Conservation (phyloP, 2,329 filamentous ascomycete genomes). For the Scleromitrula shiraiana region DNA sequence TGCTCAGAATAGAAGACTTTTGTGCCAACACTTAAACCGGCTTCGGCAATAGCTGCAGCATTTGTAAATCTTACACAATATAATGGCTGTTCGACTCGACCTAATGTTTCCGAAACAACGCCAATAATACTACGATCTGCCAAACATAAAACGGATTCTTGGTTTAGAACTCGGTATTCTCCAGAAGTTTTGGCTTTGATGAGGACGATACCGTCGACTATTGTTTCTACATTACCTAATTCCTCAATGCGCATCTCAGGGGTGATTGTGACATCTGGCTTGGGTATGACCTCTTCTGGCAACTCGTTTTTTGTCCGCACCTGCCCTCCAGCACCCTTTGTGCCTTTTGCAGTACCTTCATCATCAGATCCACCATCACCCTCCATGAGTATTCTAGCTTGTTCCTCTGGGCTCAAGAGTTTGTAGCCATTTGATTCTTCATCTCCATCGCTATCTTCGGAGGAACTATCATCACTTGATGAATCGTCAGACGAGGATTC, state of each 20-base stretch:
- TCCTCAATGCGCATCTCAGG: conserved; percentile 68
- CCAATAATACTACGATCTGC: conserved; percentile 70
- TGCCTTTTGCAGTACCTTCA: conserved; percentile 47
- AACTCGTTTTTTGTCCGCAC: conserved; percentile 79
- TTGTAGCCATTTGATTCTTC: conserved; percentile 54
- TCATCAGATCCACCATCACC: conserved; percentile 74
- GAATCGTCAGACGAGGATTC: conserved; percentile 55
- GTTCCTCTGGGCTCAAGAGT: conserved; percentile 71
- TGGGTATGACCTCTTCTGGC: conserved; percentile 54
- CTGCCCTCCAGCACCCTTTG: conserved; percentile 35
- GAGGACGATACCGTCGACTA: conserved; percentile 71
- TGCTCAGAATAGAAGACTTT: conserved; percentile 72
- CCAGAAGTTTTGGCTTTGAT: conserved; percentile 72
- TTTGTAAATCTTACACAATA: conserved; percentile 75
- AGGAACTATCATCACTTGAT: conserved; percentile 47
- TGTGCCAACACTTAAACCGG: conserved; percentile 60
- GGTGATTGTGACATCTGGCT: conserved; percentile 72
- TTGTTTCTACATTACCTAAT: conserved; percentile 66
- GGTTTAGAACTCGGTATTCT: conserved; percentile 77
- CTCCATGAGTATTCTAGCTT: conserved; percentile 77
- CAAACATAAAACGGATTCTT: conserved; percentile 74
- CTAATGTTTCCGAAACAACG: conserved; percentile 76
- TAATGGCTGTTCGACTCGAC: conserved; percentile 74
- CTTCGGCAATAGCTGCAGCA: conserved; percentile 56
- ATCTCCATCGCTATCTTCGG: conserved; percentile 46